Evolutionary conservation across 106 monocot genomes (phyloP).

Genomic region (Triglochin maritima): DNA sequence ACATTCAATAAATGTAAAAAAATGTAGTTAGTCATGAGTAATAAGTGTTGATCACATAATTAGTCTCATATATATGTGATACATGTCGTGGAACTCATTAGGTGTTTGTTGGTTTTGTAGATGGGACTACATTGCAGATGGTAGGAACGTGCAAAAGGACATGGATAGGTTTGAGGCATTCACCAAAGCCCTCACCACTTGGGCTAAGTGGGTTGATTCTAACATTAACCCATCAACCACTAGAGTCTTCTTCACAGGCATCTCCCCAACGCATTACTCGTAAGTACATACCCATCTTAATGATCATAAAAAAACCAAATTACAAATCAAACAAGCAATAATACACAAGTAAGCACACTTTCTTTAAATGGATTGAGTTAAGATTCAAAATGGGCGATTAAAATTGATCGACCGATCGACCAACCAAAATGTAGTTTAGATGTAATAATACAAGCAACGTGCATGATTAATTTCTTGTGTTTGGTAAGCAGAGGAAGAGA

Average conservation of each 20-base stretch:
- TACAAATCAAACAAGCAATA: too few relatives aligned
- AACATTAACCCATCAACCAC: constrained; percentile 18
- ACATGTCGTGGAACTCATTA: too few relatives aligned
- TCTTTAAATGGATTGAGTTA: too few relatives aligned
- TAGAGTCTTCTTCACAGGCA: constrained; percentile 43
- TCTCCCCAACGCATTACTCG: constrained; percentile 51
- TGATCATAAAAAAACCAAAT: too few relatives aligned
- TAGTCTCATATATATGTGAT: too few relatives aligned
- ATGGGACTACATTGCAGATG: constrained; percentile 36
- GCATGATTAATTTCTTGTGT: neutral
- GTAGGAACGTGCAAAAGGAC: constrained; percentile 5
- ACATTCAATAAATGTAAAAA: neutral
- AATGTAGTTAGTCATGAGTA: neutral
- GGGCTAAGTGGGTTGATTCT: constrained; percentile 47
- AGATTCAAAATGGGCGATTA: too few relatives aligned
- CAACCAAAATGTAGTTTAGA: neutral
- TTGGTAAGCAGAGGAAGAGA: constrained; percentile 21
- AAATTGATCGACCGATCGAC: neutral
- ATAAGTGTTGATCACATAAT: too few relatives aligned
- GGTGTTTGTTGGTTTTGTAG: constrained; percentile 10
- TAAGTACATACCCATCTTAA: constrained; percentile 8
- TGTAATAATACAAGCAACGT: neutral
- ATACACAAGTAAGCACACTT: too few relatives aligned
- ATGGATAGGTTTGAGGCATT: constrained; percentile 22
- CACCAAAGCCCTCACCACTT: constrained; percentile 29